Evolutionary conservation across 2,329 filamentous ascomycete species (phyloP), one percentile per base, ranked within the genome.

Genomic region (Cryphonectria japonica): DNA sequence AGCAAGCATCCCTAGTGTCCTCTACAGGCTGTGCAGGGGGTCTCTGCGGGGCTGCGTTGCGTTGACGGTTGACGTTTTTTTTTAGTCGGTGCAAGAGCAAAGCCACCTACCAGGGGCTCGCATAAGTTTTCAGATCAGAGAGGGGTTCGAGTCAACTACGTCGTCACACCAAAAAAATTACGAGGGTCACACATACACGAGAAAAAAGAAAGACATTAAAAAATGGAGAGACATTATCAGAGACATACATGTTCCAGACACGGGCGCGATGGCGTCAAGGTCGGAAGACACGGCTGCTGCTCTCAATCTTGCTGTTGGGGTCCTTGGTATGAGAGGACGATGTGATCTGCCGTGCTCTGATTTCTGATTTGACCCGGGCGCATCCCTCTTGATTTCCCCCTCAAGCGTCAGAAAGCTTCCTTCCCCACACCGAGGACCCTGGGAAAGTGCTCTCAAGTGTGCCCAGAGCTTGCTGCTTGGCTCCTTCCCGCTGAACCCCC

Each of bases 401-500:
- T 34, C 54, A 29, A 32, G 54, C 54, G 14, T 32, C 54, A 34
- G 52, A 29, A 57, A 16, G 52, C 52, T 57, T 61, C 32, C 59
- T 61, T 61, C 59, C 32, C 59, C 59, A 61, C 59, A 61, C 59
- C 34, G 59, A 39, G 7, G 34, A 61, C 34, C 59, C 59, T 61
- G 32, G 32, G 57, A 34, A 60, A 39, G 22, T 39, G 34, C 59
- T 19, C 34, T 61, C 29, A 6, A 59, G 54, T 16, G 1, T 32
- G 54, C 11, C 54, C 54, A 26, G 60, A 26, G 34, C 37, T 26
- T 41, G 37, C 61, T 64, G n/a, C 37, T 43, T 64, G 39, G 37
- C 37, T 64, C 61, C 61, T 46, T 63, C 61, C 61, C 61, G 61
- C 61, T 13, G 61, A 14, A 14, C 46, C n/a, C 61, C 61, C 61